Base-by-base conservation (phyloP, 1,139 yeast species). In the Saccharomyces hybrid region DNA sequence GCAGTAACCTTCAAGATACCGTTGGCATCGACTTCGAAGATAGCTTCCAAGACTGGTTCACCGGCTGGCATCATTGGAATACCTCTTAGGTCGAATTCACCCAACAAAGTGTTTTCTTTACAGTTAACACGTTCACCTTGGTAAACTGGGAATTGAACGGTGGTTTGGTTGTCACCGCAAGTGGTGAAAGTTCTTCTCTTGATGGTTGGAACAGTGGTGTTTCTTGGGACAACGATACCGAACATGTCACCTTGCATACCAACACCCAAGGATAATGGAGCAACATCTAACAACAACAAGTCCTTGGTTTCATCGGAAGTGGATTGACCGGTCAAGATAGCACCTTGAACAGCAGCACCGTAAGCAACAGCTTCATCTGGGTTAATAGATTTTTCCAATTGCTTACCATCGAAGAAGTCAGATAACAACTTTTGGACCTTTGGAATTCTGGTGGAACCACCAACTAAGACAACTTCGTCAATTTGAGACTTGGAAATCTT, bases 121-220 rank as follows among this genome's bases (percentile, higher is more conserved):
- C 98, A 91, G 96, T 91, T 93, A 75, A 90, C 97, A 84, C 99
- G 96, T 83, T 93, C 99, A 86, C 99, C 99, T 81, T 93, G 98
- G 91, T 91, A 93, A 64, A 93, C 98, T 78, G 97, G 99, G 97
- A 93, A 91, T 78, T 89, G 96, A 70, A 93, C 99, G 70, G 97
- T 89, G 76, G 98, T 91, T 82, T 93, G 99, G 86, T 89, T 93
- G 86, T 93, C 99, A 74, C 88, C 97, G 74, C 88, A 96, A 88
- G 99, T 93, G 79, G 99, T 91, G 95, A 93, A 93, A 72, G 98
- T 93, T 84, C 97, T 88, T 82, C 97, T 88, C 90, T 93, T 93
- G 80, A 91, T 88, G 77, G 98, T 93, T 79, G 99, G 99, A 68
- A 93, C 97, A 73, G 99, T 91, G 75, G 98, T 88, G 93, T 93